Percentiles rank a stretch among this genome's conserved stretches.
Conservation (phyloP, 306 rosid species). For the Albizia julibrissin region DNA sequence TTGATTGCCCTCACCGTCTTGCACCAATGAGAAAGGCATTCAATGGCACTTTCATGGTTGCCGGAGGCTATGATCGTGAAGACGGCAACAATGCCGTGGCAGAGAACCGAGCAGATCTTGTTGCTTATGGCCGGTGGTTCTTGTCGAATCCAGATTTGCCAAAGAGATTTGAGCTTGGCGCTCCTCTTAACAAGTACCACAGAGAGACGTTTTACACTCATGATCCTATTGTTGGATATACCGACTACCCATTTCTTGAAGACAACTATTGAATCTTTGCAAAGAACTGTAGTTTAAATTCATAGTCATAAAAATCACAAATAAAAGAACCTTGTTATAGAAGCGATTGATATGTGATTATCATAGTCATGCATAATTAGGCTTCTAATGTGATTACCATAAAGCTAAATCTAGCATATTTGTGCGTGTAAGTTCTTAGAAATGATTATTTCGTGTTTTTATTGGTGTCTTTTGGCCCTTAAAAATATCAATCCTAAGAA, state of each 20-base stretch:
- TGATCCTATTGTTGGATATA: constrained; percentile 65
- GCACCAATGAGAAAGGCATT: constrained; percentile 64
- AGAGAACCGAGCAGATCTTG: constrained; percentile 47
- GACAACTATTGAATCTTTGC: not conserved
- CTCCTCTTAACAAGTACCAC: constrained; percentile 61
- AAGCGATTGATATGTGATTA: not conserved
- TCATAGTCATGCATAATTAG: not conserved
- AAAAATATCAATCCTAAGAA: not conserved
- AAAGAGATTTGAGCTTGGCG: constrained; percentile 57
- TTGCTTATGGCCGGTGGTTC: constrained; percentile 30
- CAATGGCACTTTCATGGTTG: constrained; percentile 54
- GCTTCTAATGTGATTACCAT: not conserved
- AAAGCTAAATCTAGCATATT: too few species aligned
- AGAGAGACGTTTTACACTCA: constrained; percentile 46
- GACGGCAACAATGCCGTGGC: constrained; percentile 56
- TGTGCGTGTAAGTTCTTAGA: too few species aligned
- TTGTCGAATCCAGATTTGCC: constrained; percentile 78
- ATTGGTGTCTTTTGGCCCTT: not conserved
- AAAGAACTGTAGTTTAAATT: too few species aligned
- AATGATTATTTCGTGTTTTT: not conserved
- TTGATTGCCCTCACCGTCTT: constrained; percentile 39
- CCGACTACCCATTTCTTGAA: constrained; percentile 68
- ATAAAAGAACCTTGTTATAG: too few species aligned
- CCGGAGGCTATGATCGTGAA: constrained; percentile 55
- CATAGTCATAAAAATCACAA: not conserved